These are phyloP conservation scores for Ceratobasidium sp. DNA, from an alignment of 1,284 basidiomycete species.

Conservation along the genomic window DNA sequence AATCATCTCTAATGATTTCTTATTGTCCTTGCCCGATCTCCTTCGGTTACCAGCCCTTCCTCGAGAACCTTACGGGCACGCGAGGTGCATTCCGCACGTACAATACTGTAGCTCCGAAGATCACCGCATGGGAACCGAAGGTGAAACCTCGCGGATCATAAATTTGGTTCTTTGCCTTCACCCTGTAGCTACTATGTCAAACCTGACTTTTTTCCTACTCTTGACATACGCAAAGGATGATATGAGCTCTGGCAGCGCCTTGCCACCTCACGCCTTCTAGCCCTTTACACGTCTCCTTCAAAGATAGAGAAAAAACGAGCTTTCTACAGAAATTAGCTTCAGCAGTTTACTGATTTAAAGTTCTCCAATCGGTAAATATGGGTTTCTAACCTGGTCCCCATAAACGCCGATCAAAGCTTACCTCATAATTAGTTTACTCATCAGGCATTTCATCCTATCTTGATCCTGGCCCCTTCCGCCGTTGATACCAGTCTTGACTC, in stretches of 20 bases:
- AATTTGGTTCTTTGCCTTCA: not conserved
- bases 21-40: not conserved
- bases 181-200: not conserved
- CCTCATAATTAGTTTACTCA: not conserved
- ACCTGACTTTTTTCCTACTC: not conserved
- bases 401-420: constrained; percentile 3
- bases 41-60: constrained; percentile 63
- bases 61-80: constrained; percentile 91
- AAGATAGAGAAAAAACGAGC: not conserved
- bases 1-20: not conserved
- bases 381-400: not conserved
- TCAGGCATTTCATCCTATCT: not conserved
- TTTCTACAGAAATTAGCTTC: not conserved
- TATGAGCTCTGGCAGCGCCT: not conserved
- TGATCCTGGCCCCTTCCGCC: constrained; percentile 1
- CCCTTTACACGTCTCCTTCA: not conserved
- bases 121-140: constrained; percentile 85
- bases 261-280: not conserved
- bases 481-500: no score
- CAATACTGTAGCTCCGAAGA: constrained; percentile 85
- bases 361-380: not conserved
- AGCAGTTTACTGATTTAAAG: not conserved
- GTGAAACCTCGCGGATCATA: constrained; percentile 60
- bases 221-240: not conserved
- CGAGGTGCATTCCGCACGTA: constrained; percentile 88